Evolutionary conservation across 768 basidiomycete genomes (phyloP), one percentile per base, ranked within the genome.

Genomic region (Lentinula raphanica): DNA sequence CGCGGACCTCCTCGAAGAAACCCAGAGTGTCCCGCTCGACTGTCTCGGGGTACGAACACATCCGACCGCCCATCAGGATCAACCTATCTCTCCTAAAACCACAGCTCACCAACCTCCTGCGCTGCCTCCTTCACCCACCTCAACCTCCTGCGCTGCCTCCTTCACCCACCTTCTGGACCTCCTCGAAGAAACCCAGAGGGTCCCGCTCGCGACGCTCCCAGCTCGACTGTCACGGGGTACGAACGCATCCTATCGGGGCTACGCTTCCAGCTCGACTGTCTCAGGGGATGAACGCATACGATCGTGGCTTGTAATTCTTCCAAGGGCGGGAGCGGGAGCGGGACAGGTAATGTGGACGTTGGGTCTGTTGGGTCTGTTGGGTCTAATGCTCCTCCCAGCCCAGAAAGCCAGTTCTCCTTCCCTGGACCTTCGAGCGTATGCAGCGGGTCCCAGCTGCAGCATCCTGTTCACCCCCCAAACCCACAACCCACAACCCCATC

Each of bases 231-330:
- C n/a, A n/a, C n/a, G n/a, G n/a, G n/a, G n/a, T n/a, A n/a, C n/a
- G n/a, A n/a, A n/a, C n/a, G n/a, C n/a, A n/a, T n/a, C n/a, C n/a
- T n/a, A n/a, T n/a, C n/a, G n/a, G n/a, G n/a, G n/a, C n/a, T n/a
- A n/a, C n/a, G n/a, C n/a, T n/a, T 71, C 1, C 83, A 86, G 54
- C 77, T 86, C 25, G 80, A 84, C 61, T 75, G 82, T 27, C 67
- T 85, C 40, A 78, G 78, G 21, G 85, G 85, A 2, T 79, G 76
- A 62, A 86, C 85, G 0, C 70, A 73, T 60, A 64, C 80, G 3
- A 71, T 80, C 36, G 66, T 75, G 8, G 12, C 51, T 25, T 53
- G 51, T 28, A 39, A 23, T 25, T 15, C n/a, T 15, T 36, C 49
- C n/a, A 31, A 49, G 29, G 13, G 8, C 49, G 4, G 17, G 13